phyloP scores from a whole-genome alignment of 306 rosid species.

The Herpetospermum pedunculosum region DNA sequence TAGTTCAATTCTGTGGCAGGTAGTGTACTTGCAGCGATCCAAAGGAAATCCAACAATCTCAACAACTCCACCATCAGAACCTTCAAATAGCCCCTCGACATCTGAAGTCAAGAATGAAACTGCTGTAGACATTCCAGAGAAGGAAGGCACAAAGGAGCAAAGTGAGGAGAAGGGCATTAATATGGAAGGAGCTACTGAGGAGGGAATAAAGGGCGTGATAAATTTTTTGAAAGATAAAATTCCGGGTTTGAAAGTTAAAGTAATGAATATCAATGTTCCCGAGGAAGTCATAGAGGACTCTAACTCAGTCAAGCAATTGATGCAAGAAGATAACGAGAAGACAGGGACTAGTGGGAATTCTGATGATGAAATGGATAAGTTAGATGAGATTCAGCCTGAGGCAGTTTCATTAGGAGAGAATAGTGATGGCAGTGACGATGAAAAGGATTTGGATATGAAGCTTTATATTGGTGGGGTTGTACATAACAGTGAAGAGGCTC shows the following conservation, averaged over 20 bases:
- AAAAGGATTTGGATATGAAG: slow-evolving; percentile 77
- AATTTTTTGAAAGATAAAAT: slow-evolving; percentile 86
- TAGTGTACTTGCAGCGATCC: slow-evolving; percentile 66
- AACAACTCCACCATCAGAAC: slow-evolving; percentile 21
- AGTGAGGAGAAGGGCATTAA: slow-evolving; percentile 56
- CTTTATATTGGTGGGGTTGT: slow-evolving; percentile 83
- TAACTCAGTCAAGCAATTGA: slow-evolving; percentile 55
- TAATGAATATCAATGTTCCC: slow-evolving; percentile 55
- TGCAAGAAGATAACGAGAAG: slow-evolving; percentile 52
- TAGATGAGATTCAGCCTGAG: slow-evolving; percentile 62
- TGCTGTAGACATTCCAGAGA: slow-evolving; percentile 39
- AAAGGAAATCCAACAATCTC: slow-evolving; percentile 48
- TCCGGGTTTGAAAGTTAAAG: slow-evolving; percentile 88
- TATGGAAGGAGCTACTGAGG: slow-evolving; percentile 70
- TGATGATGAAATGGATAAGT: slow-evolving; percentile 44
- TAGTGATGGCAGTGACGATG: slow-evolving; percentile 43
- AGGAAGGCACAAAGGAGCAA: slow-evolving; percentile 46
- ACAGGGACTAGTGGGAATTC: slow-evolving; percentile 42
- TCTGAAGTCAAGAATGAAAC: slow-evolving; percentile 49
- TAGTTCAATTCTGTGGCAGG: slow-evolving; percentile 38
- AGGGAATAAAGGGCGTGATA: slow-evolving; percentile 85
- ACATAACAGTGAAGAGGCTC: slow-evolving; percentile 63
- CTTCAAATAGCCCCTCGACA: slow-evolving; percentile 38
- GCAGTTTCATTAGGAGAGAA: slow-evolving; percentile 50
- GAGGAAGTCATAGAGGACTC: slow-evolving; percentile 51